These are phyloP conservation scores for grape (Vitis vinifera) DNA, from an alignment of 164 flowering plant species.

Conservation along the genomic window ASM3070453v1 NC_081818.1:4844001-4844500, in stretches of 20 bases:
- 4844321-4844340: neutral
- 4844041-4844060: neutral
- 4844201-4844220: conserved; percentile 52
- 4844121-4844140: conserved; percentile 67
- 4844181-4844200: conserved; percentile 47
- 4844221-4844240: conserved; percentile 31
- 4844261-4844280: neutral
- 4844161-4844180: conserved; percentile 25
- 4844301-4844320: neutral
- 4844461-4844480: neutral
- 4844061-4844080: conserved; percentile 32
- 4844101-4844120: conserved; percentile 67
- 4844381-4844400: neutral
- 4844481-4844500: neutral
- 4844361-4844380: neutral
- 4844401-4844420: neutral
- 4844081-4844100: conserved; percentile 48
- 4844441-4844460: neutral
- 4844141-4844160: conserved; percentile 50
- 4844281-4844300: neutral
- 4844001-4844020: neutral
- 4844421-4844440: neutral
- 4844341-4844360: neutral
- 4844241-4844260: neutral
- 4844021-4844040: neutral